Evolutionary conservation across 108 stramenopile genomes (phyloP).

Genomic region (Parietichytrium sp.): DNA sequence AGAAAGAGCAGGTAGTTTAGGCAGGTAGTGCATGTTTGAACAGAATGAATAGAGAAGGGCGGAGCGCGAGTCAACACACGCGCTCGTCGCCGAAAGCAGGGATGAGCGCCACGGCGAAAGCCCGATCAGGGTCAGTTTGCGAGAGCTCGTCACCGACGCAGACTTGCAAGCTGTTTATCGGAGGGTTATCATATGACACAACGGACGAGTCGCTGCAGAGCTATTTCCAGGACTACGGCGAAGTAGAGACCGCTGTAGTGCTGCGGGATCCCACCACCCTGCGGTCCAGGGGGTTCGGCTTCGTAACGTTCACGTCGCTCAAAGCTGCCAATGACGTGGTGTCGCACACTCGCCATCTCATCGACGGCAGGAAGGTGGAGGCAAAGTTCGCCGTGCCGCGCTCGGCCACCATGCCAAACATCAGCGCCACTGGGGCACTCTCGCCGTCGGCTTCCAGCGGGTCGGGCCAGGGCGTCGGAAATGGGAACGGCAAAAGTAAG

Average conservation of each 20-base stretch:
- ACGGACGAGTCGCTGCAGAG: constrained; percentile 41
- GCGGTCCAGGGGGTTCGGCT: constrained; percentile 47
- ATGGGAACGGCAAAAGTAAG: too few species aligned
- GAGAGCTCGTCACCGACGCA: too few species aligned
- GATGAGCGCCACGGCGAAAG: too few species aligned
- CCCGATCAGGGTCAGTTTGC: too few species aligned
- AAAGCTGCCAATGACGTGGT: constrained; percentile 38
- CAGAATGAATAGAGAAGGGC: too few species aligned
- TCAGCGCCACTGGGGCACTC: neutral
- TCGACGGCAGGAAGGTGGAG: constrained; percentile 49
- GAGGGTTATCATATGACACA: constrained; percentile 30
- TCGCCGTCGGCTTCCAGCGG: too few species aligned
- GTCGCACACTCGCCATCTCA: constrained; percentile 43
- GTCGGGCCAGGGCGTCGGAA: too few species aligned
- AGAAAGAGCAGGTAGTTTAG: too few species aligned
- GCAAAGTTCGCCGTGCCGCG: constrained; percentile 51
- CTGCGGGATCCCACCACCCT: constrained; percentile 43
- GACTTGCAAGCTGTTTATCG: constrained; percentile 29
- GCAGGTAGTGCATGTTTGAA: too few species aligned
- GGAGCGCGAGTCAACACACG: too few species aligned
- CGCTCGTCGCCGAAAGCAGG: too few species aligned
- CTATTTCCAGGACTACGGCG: constrained; percentile 43
- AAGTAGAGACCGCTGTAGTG: constrained; percentile 47
- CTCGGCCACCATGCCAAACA: constrained; percentile 11
- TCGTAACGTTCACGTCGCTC: constrained; percentile 40